Evolutionary conservation across 2,329 filamentous ascomycete genomes (phyloP).

Genomic region (Arthrobotrys sphaeroides): DNA sequence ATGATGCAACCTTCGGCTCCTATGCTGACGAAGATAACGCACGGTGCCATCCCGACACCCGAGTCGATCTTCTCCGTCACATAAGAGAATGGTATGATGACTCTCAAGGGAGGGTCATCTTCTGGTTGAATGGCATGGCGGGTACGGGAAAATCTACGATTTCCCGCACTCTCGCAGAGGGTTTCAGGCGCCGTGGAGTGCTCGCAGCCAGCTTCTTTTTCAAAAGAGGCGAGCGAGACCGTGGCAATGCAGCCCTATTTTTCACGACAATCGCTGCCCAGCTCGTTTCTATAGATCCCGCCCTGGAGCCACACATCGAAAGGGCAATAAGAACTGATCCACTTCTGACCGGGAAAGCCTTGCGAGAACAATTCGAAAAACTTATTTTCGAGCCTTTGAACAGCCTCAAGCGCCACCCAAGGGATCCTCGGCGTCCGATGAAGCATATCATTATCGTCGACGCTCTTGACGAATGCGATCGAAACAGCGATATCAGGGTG

Average conservation of each 20-base stretch:
- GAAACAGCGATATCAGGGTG: conserved; percentile 55
- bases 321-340: not conserved
- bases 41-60: not conserved
- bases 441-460: conserved; percentile 56
- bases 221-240: conserved; percentile 10
- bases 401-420: no score
- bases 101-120: not conserved
- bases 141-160: not conserved
- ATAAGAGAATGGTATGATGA: not conserved
- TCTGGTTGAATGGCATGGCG: not conserved
- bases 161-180: not conserved
- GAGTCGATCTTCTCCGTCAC: not conserved
- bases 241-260: conserved; percentile 4
- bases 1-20: no score
- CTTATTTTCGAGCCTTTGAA: conserved; percentile 61
- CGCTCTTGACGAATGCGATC: conserved; percentile 59
- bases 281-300: not conserved
- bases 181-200: no score
- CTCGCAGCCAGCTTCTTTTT: conserved; percentile 55
- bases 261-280: conserved; percentile 38
- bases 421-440: no score
- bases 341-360: conserved; percentile 49
- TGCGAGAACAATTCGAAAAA: conserved; percentile 61
- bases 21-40: no score
- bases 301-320: not conserved